phyloP scores from a whole-genome alignment of 73 alveolate genomes.

The Breviolum minutum region DNA sequence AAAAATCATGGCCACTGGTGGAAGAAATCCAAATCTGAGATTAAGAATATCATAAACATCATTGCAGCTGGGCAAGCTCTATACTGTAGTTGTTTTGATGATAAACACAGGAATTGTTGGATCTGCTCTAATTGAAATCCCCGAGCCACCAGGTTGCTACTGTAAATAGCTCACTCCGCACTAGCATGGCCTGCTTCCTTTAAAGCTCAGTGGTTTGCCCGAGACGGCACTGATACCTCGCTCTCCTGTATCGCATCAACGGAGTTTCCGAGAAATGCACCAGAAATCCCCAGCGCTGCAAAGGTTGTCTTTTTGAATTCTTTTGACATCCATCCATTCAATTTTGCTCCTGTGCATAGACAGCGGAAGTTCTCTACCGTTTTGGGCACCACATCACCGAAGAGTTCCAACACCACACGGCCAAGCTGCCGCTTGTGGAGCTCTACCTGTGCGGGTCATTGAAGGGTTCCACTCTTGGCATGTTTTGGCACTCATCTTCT shows the following conservation, averaged over 20 bases:
- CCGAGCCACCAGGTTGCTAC: no score
- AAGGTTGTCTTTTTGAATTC: background rate
- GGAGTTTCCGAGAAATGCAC: background rate
- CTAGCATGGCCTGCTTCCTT: slow-evolving; percentile 96
- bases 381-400: slow-evolving; percentile 97
- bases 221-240: slow-evolving; percentile 96
- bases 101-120: no score
- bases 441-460: slow-evolving; percentile 28
- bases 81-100: no score
- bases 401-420: slow-evolving; percentile 96
- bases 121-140: no score
- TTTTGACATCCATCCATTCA: background rate
- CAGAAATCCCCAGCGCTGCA: background rate
- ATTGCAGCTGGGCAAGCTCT: no score
- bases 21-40: no score
- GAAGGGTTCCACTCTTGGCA: background rate
- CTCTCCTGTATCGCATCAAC: slow-evolving; percentile 96
- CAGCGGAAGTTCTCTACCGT: slow-evolving; percentile 99
- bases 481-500: no score
- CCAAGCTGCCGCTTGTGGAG: slow-evolving; percentile 87
- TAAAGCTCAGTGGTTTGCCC: slow-evolving; percentile 97
- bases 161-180: no score
- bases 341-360: slow-evolving; percentile 97
- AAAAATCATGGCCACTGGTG: no score
- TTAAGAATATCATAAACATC: no score